A percentile compares a stretch with the other conserved stretches of the same genome.
Conservation (phyloP, 2,329 filamentous ascomycete genomes). For the Scytalidium lignicola region DNA sequence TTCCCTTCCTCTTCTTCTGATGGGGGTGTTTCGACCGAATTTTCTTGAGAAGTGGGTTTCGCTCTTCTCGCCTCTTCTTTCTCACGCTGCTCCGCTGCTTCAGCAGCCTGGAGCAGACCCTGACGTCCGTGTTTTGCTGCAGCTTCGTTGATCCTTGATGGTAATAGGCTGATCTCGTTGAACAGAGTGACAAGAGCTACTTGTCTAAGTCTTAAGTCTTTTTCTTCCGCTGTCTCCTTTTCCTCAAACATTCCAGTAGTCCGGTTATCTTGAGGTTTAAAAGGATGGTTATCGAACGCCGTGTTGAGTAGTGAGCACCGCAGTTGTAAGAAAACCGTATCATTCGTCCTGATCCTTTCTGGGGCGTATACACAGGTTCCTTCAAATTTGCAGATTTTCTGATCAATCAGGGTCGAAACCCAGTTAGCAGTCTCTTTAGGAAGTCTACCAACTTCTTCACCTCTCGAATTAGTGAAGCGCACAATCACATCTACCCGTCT, state of each 20-base stretch:
- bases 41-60: conserved; percentile 11
- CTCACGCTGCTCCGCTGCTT: conserved; percentile 74
- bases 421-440: conserved; percentile 84
- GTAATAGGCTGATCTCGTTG: conserved; percentile 79
- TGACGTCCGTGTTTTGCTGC: conserved; percentile 78
- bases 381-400: conserved; percentile 82
- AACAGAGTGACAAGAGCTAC: conserved; percentile 85
- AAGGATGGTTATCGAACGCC: conserved; percentile 63
- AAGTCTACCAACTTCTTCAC: conserved; percentile 80
- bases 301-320: conserved; percentile 68
- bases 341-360: conserved; percentile 79
- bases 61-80: conserved; percentile 42
- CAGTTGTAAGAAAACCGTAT: conserved; percentile 89
- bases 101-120: conserved; percentile 78
- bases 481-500: conserved; percentile 81
- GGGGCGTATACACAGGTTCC: conserved; percentile 86
- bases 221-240: conserved; percentile 80
- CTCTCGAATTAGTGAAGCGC: conserved; percentile 75
- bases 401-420: conserved; percentile 89
- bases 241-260: conserved; percentile 73
- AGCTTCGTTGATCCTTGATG: conserved; percentile 66
- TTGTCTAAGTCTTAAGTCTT: conserved; percentile 75
- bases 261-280: conserved; percentile 64
- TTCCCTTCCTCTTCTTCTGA: conserved; percentile 72
- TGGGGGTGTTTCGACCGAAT: conserved; percentile 41